Base-by-base conservation (phyloP, 495 filamentous ascomycete species). In the Aspergillus affinis region DNA sequence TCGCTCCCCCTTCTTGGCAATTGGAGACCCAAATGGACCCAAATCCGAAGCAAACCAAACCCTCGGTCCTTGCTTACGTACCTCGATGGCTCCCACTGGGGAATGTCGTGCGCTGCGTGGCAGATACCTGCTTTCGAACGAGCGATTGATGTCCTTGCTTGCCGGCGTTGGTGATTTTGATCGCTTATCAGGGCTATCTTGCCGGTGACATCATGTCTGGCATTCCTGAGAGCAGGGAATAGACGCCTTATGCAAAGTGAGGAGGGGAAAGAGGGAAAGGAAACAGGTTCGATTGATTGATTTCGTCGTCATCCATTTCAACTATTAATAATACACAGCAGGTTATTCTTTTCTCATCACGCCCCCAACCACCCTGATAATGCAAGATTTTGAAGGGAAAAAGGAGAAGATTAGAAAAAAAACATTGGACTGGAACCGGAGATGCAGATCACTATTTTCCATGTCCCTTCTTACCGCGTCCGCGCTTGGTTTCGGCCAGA, bases 401-500 rank as follows among this genome's bases (percentile, higher is more conserved):
- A 27, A 51, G 19, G 15, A 18, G 32, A 52, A 8, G 15, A 52
- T 19, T 4, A 30, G 15, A 30, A 52, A 15, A 7, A 32, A 23
- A 52, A 52, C 4, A 32, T 27, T 15, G 15, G 21, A 52, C 1
- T 18, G 15, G 20, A 52, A 30, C 17, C 6, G 27, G 10, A 17
- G 9, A 51, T 21, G 23, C 8, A 27, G 49, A 18, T 19, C 4
- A 55, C 18, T 26, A 18, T 6, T 26, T 41, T n/a, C 8, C 18
- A 58, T 51, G 20, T 41, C 4, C 17, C 18, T 48, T 32, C 32
- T 58, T 36, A 32, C n/a, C n/a, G n/a, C 19, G 48, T 10, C 23
- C 19, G 10, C 15, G 21, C 66, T 66, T 61, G 18, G 51, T 61
- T 55, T 71, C 67, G 3, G 76, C 80, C 58, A 89, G 69, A 5